phyloP scores from a whole-genome alignment of 371 early-diverging fungal species.

The Rhizopus delemar region DNA sequence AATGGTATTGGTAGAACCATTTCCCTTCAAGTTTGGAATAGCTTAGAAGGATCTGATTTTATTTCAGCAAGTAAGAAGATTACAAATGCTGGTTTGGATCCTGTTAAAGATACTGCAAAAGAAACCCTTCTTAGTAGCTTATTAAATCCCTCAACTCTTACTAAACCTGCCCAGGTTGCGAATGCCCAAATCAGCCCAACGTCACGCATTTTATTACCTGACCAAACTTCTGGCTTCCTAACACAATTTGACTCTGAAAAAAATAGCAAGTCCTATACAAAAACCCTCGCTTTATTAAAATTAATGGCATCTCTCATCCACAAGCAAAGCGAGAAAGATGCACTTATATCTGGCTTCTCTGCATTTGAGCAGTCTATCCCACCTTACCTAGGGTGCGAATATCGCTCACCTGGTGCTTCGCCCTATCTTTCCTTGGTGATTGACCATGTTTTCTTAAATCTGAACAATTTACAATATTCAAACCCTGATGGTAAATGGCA shows the following conservation, averaged over 20 bases:
- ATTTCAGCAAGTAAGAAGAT: constrained; percentile 23
- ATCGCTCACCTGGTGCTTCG: constrained; percentile 70
- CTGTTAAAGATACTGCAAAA: neutral
- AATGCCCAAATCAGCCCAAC: neutral
- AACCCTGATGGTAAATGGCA: constrained; percentile 72
- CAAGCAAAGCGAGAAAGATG: constrained; percentile 38
- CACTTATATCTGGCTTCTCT: constrained; percentile 32
- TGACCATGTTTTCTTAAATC: constrained; percentile 77
- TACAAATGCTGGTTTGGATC: neutral
- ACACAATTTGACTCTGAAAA: constrained; percentile 33
- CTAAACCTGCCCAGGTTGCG: neutral
- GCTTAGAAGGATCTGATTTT: constrained; percentile 30
- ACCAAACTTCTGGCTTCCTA: constrained; percentile 21
- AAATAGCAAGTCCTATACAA: constrained; percentile 71
- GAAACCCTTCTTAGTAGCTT: neutral
- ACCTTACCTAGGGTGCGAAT: constrained; percentile 55
- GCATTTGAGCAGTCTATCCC: constrained; percentile 55
- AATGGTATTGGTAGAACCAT: constrained; percentile 25
- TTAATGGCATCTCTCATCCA: constrained; percentile 76
- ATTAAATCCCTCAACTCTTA: neutral
- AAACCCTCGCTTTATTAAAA: constrained; percentile 76
- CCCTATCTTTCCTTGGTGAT: constrained; percentile 82
- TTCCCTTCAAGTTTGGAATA: constrained; percentile 29
- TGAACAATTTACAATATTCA: constrained; percentile 63
- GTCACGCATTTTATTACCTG: constrained; percentile 10